phyloP scores from a whole-genome alignment of 768 basidiomycete genomes.

The Roridomyces roridus region DNA sequence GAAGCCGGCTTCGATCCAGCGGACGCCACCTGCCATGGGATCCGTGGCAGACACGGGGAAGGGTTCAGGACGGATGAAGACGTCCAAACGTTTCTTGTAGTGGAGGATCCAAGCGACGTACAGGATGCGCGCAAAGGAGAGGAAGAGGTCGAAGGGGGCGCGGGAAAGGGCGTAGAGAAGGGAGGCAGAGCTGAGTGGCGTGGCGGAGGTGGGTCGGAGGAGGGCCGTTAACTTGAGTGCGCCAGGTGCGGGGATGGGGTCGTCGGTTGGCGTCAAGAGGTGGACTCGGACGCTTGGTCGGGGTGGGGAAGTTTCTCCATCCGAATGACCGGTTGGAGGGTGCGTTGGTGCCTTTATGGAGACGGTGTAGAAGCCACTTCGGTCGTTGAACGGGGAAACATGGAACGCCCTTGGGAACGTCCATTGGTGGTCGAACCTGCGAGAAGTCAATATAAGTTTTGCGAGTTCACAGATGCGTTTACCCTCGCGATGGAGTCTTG shows the following conservation, averaged over 20 bases:
- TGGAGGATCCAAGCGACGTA: constrained; percentile 67
- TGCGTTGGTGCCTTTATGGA: constrained; percentile 55
- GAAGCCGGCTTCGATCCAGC: constrained; percentile 37
- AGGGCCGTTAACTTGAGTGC: constrained; percentile 60
- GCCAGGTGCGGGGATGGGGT: constrained; percentile 28
- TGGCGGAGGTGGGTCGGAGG: constrained; percentile 41
- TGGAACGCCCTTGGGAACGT: constrained; percentile 72
- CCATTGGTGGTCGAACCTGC: constrained; percentile 69
- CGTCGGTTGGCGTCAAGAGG: constrained; percentile 32
- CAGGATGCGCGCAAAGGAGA: constrained; percentile 65
- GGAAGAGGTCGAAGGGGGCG: constrained; percentile 59
- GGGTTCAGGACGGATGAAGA: constrained; percentile 67
- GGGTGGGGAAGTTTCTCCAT: constrained; percentile 27
- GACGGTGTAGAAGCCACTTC: constrained; percentile 67
- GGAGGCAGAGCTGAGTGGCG: constrained; percentile 45
- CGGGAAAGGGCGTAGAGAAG: constrained; percentile 45
- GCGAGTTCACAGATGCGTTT: background rate
- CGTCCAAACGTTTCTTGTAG: constrained; percentile 60
- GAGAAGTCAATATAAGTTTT: background rate
- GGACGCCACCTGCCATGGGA: constrained; percentile 45
- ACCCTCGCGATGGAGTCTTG: constrained; percentile 35
- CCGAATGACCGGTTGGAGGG: constrained; percentile 32
- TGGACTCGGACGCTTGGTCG: constrained; percentile 50
- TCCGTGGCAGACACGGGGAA: constrained; percentile 36
- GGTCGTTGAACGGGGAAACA: constrained; percentile 80